Percentiles rank a stretch among this genome's conserved stretches.
These are phyloP conservation scores for Teunomyces lycoperdinae DNA, from an alignment of 805 yeast species.

Conservation along the genomic window DNA sequence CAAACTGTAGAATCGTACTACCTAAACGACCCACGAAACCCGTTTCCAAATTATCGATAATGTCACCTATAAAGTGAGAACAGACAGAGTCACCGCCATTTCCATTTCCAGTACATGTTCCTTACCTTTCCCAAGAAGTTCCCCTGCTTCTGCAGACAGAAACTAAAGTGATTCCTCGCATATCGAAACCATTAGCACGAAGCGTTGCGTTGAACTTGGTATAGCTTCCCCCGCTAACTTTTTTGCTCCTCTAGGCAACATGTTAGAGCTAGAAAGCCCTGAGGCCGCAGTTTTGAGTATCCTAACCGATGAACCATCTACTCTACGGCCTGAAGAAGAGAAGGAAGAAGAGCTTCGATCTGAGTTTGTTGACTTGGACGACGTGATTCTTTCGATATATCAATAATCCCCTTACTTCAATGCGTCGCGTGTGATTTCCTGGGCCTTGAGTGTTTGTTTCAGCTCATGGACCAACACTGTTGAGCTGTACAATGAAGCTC, in stretches of 20 bases:
- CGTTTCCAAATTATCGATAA: no score
- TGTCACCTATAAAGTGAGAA: no score
- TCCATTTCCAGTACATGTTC: neutral
- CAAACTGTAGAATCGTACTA: neutral
- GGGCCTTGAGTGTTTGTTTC: conserved; percentile 15
- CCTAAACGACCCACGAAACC: neutral
- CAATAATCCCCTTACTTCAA: neutral
- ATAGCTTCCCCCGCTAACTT: neutral
- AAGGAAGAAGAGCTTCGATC: no score
- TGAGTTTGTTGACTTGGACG: conserved; percentile 4
- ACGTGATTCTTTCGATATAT: conserved; percentile 2
- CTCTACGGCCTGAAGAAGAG: no score
- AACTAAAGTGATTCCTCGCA: conserved; percentile 8
- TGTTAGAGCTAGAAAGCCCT: neutral
- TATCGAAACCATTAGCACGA: conserved; percentile 12
- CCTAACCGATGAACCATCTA: neutral
- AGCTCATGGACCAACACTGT: conserved; percentile 14
- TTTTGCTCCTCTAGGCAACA: neutral
- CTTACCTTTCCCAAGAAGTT: neutral
- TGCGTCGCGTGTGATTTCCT: conserved; percentile 21
- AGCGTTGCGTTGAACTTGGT: conserved; percentile 7
- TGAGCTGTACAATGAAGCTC: conserved; percentile 29
- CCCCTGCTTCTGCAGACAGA: no score
- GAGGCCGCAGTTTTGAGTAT: neutral
- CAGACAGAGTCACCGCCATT: no score